Evolutionary conservation across 2,329 filamentous ascomycete genomes (phyloP).

Genomic region (Trichophyton simii): DNA sequence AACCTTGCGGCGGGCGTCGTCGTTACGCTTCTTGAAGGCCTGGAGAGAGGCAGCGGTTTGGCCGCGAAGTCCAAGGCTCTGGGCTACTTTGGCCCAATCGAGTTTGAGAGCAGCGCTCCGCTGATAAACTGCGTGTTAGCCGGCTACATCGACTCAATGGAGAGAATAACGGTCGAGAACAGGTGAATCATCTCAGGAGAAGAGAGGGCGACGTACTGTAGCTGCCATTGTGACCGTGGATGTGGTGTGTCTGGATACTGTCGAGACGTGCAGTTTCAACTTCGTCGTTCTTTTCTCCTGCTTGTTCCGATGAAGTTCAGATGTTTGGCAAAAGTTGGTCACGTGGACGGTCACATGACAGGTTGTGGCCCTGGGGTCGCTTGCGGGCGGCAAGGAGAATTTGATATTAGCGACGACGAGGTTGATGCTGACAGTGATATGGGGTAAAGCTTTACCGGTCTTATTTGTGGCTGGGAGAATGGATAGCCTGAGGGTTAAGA

Average conservation of each 20-base stretch:
- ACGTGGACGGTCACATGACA: background rate
- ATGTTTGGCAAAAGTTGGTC: background rate
- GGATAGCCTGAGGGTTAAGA: background rate
- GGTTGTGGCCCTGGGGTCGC: background rate
- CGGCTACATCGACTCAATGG: slow-evolving; percentile 12
- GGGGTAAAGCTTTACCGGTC: background rate
- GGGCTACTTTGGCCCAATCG: slow-evolving; percentile 94
- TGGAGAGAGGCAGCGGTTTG: slow-evolving; percentile 84
- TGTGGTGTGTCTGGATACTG: background rate
- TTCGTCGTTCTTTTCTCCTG: background rate
- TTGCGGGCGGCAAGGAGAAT: background rate
- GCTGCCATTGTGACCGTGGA: slow-evolving; percentile 1
- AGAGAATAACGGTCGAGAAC: background rate
- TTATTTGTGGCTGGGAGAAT: background rate
- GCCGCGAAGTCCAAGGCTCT: slow-evolving; percentile 89
- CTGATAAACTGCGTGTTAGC: slow-evolving; percentile 35
- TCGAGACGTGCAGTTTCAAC: slow-evolving; percentile 1
- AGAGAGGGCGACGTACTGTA: background rate
- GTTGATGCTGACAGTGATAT: background rate
- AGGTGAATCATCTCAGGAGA: background rate
- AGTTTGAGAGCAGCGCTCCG: slow-evolving; percentile 97
- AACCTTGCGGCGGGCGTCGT: slow-evolving; percentile 92
- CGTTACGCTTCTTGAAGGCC: slow-evolving; percentile 99
- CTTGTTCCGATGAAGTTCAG: background rate
- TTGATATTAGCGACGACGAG: background rate